Conservation (phyloP, 2,329 filamentous ascomycete species). For the Trichoderma polysporum region DNA sequence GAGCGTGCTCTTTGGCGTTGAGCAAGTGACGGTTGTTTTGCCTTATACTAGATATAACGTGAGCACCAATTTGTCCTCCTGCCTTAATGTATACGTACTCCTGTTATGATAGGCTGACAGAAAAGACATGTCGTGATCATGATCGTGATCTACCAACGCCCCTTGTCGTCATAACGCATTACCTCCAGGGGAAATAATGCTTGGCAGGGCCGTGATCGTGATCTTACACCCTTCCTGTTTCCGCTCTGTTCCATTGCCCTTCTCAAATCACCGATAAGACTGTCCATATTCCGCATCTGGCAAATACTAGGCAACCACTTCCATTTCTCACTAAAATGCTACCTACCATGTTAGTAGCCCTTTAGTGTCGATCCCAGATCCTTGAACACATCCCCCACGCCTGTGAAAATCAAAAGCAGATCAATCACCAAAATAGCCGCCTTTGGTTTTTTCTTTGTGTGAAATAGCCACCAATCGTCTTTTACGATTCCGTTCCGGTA, state of each 20-base stretch:
- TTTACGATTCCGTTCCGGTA: not conserved
- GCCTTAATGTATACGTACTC: too few species aligned
- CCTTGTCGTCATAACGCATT: not conserved
- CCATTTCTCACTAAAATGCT: not conserved
- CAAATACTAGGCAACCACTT: not conserved
- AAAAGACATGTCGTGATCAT: not conserved
- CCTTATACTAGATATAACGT: too few species aligned
- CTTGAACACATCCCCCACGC: constrained; percentile 5
- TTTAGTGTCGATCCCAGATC: constrained; percentile 1
- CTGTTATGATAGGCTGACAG: not conserved
- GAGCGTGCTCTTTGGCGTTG: too few species aligned
- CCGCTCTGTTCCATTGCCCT: not conserved
- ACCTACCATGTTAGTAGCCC: not conserved
- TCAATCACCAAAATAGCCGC: not conserved
- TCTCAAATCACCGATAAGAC: not conserved
- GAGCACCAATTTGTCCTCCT: not conserved
- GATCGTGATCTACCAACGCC: not conserved
- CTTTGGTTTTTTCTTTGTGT: not conserved
- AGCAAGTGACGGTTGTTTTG: too few species aligned
- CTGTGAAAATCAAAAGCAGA: not conserved
- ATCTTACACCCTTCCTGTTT: not conserved
- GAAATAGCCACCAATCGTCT: constrained; percentile 5
- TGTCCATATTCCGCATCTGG: not conserved
- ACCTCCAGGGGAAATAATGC: not conserved
- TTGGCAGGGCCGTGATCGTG: not conserved